Conservation (phyloP, 352 stramenopile species). For the Thalassiosira livingstoniorum region DNA sequence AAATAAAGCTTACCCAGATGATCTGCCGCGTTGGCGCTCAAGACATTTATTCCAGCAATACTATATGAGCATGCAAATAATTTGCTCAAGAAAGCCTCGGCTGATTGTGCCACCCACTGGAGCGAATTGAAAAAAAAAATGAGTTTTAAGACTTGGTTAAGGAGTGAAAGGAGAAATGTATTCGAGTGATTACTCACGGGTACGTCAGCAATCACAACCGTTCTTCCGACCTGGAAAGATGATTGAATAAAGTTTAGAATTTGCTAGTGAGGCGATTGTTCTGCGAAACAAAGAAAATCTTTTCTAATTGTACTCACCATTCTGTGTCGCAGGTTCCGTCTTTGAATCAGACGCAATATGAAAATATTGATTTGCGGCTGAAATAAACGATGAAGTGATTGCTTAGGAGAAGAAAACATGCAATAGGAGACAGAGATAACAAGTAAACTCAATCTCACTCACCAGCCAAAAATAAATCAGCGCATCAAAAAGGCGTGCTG, state of each 20-base stretch:
- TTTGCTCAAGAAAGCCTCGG: conserved; percentile 64
- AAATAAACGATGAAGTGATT: no score
- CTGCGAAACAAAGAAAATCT: background rate
- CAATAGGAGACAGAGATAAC: no score
- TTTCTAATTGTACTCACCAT: conserved; percentile 37
- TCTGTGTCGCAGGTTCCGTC: conserved; percentile 72
- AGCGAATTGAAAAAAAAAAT: no score
- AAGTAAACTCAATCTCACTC: no score
- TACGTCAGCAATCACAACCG: conserved; percentile 84
- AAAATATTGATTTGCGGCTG: conserved; percentile 82
- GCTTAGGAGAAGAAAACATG: no score
- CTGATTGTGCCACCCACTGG: conserved; percentile 72
- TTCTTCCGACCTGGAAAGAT: conserved; percentile 69
- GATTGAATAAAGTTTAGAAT: background rate
- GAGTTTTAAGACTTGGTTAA: no score
- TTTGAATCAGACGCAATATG: conserved; percentile 74
- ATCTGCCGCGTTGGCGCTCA: conserved; percentile 77
- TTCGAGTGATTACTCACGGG: no score
- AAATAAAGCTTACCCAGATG: conserved; percentile 1
- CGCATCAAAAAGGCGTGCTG: conserved; percentile 70
- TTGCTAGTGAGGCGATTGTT: background rate
- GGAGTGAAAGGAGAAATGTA: no score
- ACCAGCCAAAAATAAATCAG: conserved; percentile 84
- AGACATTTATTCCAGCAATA: conserved; percentile 79
- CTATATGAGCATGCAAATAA: conserved; percentile 84